phyloP scores from a whole-genome alignment of 768 basidiomycete species.

The Antrodiella citrinella region DNA sequence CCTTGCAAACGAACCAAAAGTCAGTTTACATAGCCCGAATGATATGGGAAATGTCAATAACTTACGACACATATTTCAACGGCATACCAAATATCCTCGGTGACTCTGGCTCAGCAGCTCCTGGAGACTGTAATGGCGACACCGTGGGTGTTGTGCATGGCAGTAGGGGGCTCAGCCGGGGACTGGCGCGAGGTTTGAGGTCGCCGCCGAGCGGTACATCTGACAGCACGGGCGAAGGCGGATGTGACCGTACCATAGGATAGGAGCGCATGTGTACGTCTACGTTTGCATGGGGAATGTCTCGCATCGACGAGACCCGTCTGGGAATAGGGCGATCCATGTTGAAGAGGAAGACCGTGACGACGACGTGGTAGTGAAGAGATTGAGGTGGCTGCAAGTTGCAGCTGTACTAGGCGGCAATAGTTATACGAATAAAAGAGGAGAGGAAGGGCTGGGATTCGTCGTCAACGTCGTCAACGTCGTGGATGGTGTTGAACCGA shows the following conservation, averaged over 20 bases:
- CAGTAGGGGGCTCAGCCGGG: conserved; percentile 26
- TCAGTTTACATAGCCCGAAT: conserved; percentile 6
- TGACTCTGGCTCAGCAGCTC: conserved; percentile 9
- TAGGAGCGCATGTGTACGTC: conserved; percentile 60
- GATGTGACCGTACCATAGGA: conserved; percentile 38
- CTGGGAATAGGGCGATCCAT: conserved; percentile 18
- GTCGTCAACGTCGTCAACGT: background rate
- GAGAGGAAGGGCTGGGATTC: background rate
- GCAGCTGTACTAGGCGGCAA: background rate
- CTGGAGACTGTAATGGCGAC: conserved; percentile 15
- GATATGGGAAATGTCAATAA: conserved; percentile 15
- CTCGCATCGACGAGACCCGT: conserved; percentile 19
- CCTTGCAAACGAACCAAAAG: conserved; percentile 32
- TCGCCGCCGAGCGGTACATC: conserved; percentile 18
- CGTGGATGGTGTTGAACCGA: background rate
- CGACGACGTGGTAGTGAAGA: background rate
- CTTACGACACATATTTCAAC: conserved; percentile 75
- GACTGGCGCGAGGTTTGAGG: conserved; percentile 14
- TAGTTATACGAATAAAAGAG: background rate
- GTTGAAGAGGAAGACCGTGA: background rate
- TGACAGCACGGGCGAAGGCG: conserved; percentile 34
- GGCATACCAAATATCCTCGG: conserved; percentile 65
- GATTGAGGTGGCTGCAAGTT: background rate
- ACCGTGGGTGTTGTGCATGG: conserved; percentile 9
- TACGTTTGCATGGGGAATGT: conserved; percentile 21